Evolutionary conservation across 208 protist genomes (phyloP).

Genomic region (Wallacemonas sp.): DNA sequence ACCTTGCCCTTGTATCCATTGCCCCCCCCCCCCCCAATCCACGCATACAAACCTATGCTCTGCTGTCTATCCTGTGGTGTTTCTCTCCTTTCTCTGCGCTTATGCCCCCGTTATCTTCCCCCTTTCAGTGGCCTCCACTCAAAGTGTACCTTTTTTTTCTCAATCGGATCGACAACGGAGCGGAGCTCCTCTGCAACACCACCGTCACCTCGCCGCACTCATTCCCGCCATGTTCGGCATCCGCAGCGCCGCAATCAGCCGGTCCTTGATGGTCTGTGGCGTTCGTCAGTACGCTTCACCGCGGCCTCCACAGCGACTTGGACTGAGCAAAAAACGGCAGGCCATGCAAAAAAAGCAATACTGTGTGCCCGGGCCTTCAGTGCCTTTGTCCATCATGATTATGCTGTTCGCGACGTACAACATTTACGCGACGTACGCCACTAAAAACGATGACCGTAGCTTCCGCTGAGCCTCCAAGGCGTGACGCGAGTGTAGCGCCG

Average conservation of each 20-base stretch:
- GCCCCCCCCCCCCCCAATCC: no score
- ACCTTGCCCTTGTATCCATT: no score
- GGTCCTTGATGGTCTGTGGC: not conserved
- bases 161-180: no score
- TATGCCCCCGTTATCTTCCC: no score
- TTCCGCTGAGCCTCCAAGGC: slow-evolving; percentile 21
- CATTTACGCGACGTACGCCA: slow-evolving; percentile 19
- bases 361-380: slow-evolving; percentile 31
- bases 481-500: no score
- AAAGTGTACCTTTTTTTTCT: no score
- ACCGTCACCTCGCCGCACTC: no score
- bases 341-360: slow-evolving; percentile 39
- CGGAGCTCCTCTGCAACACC: no score
- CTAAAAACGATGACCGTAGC: slow-evolving; percentile 25
- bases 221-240: not conserved
- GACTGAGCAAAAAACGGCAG: slow-evolving; percentile 53
- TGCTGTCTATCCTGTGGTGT: no score
- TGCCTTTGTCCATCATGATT: slow-evolving; percentile 41
- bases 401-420: slow-evolving; percentile 34
- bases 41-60: no score
- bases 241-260: not conserved
- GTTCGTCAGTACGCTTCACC: not conserved
- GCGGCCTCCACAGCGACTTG: slow-evolving; percentile 23
- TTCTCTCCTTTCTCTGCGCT: no score
- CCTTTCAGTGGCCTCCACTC: no score